Base-by-base conservation (phyloP, 441 rosid genomes). In the Rhodomyrtus psidioides region DNA sequence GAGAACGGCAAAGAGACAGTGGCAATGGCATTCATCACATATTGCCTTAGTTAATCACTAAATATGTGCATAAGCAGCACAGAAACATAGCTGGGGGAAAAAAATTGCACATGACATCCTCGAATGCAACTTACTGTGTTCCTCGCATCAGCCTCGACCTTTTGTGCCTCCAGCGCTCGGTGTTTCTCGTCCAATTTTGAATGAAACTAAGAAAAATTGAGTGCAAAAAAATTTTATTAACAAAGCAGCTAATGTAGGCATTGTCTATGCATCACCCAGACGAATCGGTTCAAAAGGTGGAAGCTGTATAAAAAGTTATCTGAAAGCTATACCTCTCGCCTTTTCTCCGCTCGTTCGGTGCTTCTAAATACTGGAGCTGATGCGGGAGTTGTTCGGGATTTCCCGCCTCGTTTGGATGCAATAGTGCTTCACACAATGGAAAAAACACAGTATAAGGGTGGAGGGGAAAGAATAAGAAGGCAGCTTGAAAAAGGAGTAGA, bases 121-220 rank as follows among this genome's bases (percentile, higher is more conserved):
- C 56, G 55, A 82, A 15, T 89, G 56, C 55, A 88, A 26, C 55
- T 19, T 56, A 96, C 99, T 96, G 92, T 97, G 86, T 92, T 91
- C 90, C 98, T 93, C 81, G 91, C 97, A 92, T 96, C 97, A 85
- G 88, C 93, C 87, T 97, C 94, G 86, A 84, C 91, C 91, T 94
- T 97, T 94, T 97, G 98, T 74, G 93, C 98, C 89, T 96, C 99
- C 91, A 93, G 62, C 7, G 99, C 99, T 91, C 89, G 97, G 56
- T 97, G 94, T 89, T 96, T 97, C 95, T 95, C 98, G 83, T 93
- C 99, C 87, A 97, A 88, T 88, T 96, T 97, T 60, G 95, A 91
- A 90, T 92, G 92, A 88, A 95, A 97, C 99, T 97, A 54, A 59
- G 89, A 86, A 86, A 91, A 76, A 57, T 76, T 34, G 34, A 51